A percentile compares a stretch with the other conserved stretches of the same genome.
Evolutionary conservation across 345 rosid species (phyloP).

Genomic region (Pugionium dolabratum): DNA sequence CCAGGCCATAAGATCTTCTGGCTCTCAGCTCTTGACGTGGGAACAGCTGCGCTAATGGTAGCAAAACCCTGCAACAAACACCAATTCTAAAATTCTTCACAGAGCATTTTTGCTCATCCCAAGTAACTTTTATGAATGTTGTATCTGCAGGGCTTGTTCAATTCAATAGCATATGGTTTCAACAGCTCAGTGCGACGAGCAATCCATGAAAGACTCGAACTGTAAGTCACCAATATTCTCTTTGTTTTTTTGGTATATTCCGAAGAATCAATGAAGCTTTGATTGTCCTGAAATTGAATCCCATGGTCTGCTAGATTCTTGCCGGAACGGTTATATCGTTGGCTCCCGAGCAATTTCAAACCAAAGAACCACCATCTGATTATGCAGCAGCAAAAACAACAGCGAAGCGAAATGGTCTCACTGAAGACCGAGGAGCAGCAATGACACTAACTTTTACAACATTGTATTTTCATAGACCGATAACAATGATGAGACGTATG

Average conservation of each 20-base stretch:
- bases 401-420: constrained; percentile 71
- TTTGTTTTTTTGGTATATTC: background rate
- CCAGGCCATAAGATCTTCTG: constrained; percentile 85
- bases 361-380: constrained; percentile 46
- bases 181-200: constrained; percentile 91
- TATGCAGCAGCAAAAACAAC: constrained; percentile 44
- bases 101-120: constrained; percentile 17
- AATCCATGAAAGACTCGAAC: constrained; percentile 74
- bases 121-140: background rate
- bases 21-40: constrained; percentile 90
- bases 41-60: constrained; percentile 96
- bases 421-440: constrained; percentile 66
- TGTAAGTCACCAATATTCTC: constrained; percentile 54
- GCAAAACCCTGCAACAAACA: constrained; percentile 28
- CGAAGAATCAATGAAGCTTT: constrained; percentile 8
- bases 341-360: constrained; percentile 57
- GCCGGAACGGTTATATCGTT: constrained; percentile 70
- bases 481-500: background rate
- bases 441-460: constrained; percentile 38
- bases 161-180: constrained; percentile 93
- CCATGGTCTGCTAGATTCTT: constrained; percentile 51
- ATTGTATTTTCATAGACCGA: background rate
- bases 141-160: constrained; percentile 76
- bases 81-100: constrained; percentile 1
- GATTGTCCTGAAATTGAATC: background rate